These are phyloP conservation scores for Discostella pseudostelligera DNA, from an alignment of 108 stramenopile genomes.

Conservation along the genomic window DNA sequence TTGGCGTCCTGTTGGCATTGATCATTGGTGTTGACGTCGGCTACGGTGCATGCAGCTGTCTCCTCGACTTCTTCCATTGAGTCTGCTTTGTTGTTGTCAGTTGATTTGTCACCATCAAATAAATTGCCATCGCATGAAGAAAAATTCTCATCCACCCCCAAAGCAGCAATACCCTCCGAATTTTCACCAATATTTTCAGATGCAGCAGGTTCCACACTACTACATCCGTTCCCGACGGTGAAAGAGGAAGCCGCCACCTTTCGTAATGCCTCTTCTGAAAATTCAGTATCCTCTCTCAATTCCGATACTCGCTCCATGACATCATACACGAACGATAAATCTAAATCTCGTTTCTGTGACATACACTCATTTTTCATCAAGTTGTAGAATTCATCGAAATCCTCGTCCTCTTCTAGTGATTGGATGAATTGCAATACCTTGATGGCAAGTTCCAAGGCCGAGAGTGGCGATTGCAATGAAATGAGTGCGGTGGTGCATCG, in stretches of 20 bases:
- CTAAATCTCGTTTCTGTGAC: conserved; percentile 12
- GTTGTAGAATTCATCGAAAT: background rate
- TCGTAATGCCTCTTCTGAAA: conserved; percentile 16
- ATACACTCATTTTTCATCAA: background rate
- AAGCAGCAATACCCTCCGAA: background rate
- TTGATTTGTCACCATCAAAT: background rate
- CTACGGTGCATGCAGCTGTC: background rate
- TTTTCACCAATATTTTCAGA: background rate
- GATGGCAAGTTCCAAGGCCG: conserved; percentile 6
- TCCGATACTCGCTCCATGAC: conserved; percentile 13
- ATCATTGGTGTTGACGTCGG: background rate
- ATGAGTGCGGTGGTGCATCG: conserved; percentile 10
- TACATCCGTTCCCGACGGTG: background rate
- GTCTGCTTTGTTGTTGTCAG: background rate
- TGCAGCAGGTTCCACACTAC: background rate
- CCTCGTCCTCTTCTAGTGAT: background rate
- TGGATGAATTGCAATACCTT: conserved; percentile 6
- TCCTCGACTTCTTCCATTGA: background rate
- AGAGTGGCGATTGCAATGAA: background rate
- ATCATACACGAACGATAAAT: conserved; percentile 12
- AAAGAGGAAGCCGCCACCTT: background rate
- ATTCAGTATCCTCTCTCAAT: conserved; percentile 8
- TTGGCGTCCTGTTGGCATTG: conserved; percentile 7
- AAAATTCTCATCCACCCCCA: background rate
- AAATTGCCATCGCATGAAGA: background rate